Percentiles rank a stretch among this genome's conserved stretches.
These are phyloP conservation scores for Rhodotorula sp. DNA, from an alignment of 1,284 basidiomycete species.

Conservation along the genomic window DNA sequence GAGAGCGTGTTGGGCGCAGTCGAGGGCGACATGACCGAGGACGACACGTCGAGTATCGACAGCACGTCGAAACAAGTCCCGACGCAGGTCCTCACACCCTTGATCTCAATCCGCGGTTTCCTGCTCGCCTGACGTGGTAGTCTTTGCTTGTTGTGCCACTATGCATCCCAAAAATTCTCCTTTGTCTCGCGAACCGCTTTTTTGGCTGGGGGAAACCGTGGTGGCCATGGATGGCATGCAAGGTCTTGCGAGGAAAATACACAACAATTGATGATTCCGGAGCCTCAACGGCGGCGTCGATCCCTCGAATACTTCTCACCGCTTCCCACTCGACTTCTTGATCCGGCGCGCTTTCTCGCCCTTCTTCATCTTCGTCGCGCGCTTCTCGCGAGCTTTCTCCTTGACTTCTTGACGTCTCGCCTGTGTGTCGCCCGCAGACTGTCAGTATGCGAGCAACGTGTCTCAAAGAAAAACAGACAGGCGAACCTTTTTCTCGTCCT, in stretches of 20 bases:
- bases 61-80: background rate
- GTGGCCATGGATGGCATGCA: background rate
- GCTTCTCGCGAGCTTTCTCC: constrained; percentile 78
- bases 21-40: constrained; percentile 12
- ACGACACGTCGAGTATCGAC: background rate
- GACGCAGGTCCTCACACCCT: constrained; percentile 13
- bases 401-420: constrained; percentile 86
- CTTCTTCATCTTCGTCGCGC: constrained; percentile 91
- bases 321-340: constrained; percentile 55
- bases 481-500: constrained; percentile 81
- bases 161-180: background rate
- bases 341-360: constrained; percentile 83
- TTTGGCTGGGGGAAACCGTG: too few relatives aligned
- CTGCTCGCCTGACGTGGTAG: constrained; percentile 7
- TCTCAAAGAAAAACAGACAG: background rate
- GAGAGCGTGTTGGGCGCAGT: background rate
- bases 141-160: constrained; percentile 6
- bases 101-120: constrained; percentile 26
- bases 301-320: background rate
- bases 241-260: background rate
- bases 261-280: background rate
- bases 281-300: too few relatives aligned
- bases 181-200: background rate
- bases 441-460: background rate
- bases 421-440: constrained; percentile 51